Evolutionary conservation across 2,329 filamentous ascomycete genomes (phyloP).

Genomic region (Chaetomiaceae sp.): DNA sequence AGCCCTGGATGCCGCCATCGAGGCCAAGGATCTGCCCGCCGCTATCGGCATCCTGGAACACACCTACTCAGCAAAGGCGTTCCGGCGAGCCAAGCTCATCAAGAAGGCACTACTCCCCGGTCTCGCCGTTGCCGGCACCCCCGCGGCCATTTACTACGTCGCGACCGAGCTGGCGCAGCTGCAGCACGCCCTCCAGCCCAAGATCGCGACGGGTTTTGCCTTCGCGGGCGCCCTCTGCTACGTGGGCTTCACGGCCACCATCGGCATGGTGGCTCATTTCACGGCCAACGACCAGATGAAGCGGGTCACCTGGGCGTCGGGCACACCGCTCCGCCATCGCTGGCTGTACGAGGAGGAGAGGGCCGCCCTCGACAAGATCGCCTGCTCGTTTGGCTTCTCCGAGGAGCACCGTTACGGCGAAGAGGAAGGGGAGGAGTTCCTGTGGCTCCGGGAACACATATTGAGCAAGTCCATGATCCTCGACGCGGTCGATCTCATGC

Average conservation of each 20-base stretch:
- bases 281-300: slow-evolving; percentile 95
- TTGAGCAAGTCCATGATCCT: slow-evolving; percentile 82
- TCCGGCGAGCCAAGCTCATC: slow-evolving; percentile 62
- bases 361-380: slow-evolving; percentile 78
- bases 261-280: slow-evolving; percentile 78
- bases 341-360: slow-evolving; percentile 91
- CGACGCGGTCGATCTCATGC: slow-evolving; percentile 85
- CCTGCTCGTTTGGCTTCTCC: slow-evolving; percentile 86
- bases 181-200: slow-evolving; percentile 73
- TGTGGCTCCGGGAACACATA: slow-evolving; percentile 76
- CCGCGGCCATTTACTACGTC: slow-evolving; percentile 64
- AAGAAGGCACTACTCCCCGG: slow-evolving; percentile 59
- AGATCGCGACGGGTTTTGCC: slow-evolving; percentile 69
- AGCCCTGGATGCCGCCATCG: slow-evolving; percentile 76
- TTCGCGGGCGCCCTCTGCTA: slow-evolving; percentile 82
- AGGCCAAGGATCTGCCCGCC: slow-evolving; percentile 70
- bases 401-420: slow-evolving; percentile 76
- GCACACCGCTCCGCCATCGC: slow-evolving; percentile 72
- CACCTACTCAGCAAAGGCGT: slow-evolving; percentile 64
- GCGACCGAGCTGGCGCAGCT: slow-evolving; percentile 62
- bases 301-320: slow-evolving; percentile 83
- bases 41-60: slow-evolving; percentile 72
- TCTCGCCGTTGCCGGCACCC: slow-evolving; percentile 52
- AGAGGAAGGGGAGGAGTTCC: slow-evolving; percentile 89
- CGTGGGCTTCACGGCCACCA: slow-evolving; percentile 70